Base-by-base conservation (phyloP, 2,329 filamentous ascomycete species). In the Didymella glomerata region DNA sequence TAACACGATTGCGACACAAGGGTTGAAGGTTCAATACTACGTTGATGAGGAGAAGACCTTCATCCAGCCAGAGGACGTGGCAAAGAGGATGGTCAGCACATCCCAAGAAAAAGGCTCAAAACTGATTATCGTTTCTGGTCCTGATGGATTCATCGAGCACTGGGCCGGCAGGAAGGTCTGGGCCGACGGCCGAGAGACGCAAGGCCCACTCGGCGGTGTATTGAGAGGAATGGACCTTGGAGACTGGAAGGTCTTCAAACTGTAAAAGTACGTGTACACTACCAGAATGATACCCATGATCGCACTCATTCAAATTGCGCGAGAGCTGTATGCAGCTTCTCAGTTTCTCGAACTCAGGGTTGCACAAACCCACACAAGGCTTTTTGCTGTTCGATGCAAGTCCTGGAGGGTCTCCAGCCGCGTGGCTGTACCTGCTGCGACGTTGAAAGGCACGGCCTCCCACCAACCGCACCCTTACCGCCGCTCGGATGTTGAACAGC, bases 41-140 rank as follows among this genome's bases (percentile, higher is more conserved):
- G 86, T 97, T 9, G 93, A 97, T 68, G 90, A 93, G 48, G 91
- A 98, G 69, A 83, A 85, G 40, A 86, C 81, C 0, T 86, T 85
- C 46, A 90, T 97, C 62, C 73, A 70, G 36, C 74, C 78, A 10
- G 67, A 68, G 7, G 72, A 79, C 30, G 72, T 83, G 8, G 69
- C 66, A 36, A 69, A 68, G 51, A 65, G 60, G 32, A 60, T 73
- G 38, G 51, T 56, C n/a, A 59, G 64, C 25, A 52, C 57, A 24
- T 55, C 60, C 36, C 54, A 67, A 32, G 67, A 69, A 11, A 69
- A 77, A 1, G 83, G 85, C 1, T 85, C 84, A 63, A 88, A 88
- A 60, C 75, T 97, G 20, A 81, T 97, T n/a, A 82, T 97, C 55
- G 86, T 98, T 1, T 96, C 93, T 0, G 95, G 95, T 0, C 94